Evolutionary conservation across 2,329 filamentous ascomycete species (phyloP).

Genomic region (Diaporthe sp.): DNA sequence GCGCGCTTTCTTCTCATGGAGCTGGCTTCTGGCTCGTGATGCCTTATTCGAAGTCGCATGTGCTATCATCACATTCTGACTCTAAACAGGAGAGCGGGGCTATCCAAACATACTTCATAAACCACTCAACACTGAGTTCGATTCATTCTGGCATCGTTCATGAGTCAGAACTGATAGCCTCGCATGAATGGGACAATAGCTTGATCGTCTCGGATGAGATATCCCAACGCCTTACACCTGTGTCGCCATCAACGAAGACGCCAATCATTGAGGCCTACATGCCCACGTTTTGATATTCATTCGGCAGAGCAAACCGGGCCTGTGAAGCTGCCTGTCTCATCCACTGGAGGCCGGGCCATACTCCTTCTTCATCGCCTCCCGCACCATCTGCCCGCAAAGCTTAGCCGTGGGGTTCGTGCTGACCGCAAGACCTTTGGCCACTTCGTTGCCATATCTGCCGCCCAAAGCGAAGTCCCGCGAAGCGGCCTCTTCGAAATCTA

Average conservation of each 20-base stretch:
- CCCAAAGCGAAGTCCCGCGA: conserved; percentile 74
- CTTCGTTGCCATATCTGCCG: conserved; percentile 74
- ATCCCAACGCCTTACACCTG: neutral
- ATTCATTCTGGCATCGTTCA: neutral
- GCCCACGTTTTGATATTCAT: neutral
- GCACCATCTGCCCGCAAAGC: conserved; percentile 77
- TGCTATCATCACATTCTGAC: conserved; percentile 21
- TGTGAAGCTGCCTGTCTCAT: neutral
- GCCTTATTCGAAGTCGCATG: neutral
- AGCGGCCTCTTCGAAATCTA: conserved; percentile 73
- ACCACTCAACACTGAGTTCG: neutral
- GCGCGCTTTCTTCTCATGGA: conserved; percentile 7
- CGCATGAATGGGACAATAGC: neutral
- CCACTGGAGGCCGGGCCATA: conserved; percentile 64
- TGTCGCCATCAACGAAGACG: neutral
- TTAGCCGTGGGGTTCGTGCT: conserved; percentile 78
- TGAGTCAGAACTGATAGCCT: neutral
- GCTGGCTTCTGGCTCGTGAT: neutral
- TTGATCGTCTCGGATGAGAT: neutral
- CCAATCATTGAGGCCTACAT: neutral
- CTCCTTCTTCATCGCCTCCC: conserved; percentile 78
- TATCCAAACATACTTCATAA: conserved; percentile 36
- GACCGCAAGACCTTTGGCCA: conserved; percentile 75
- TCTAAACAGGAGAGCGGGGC: conserved; percentile 44
- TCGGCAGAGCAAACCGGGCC: neutral